Conservation (phyloP, 1,139 yeast species). For the Hyphopichia burtonii region DNA sequence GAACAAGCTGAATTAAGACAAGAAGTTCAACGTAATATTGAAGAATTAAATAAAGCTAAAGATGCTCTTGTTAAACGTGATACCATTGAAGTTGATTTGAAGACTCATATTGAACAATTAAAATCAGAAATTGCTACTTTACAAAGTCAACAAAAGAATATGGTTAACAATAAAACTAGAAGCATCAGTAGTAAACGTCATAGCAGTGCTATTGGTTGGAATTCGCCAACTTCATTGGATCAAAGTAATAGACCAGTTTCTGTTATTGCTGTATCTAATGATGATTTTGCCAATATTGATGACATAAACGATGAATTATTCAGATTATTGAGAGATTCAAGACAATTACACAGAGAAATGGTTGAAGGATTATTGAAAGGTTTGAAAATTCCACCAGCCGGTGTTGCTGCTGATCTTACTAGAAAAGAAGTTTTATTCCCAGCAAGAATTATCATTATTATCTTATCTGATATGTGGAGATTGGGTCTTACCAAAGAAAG, state of each 20-base stretch:
- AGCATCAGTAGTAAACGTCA: slow-evolving; percentile 37
- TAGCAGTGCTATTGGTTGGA: slow-evolving; percentile 41
- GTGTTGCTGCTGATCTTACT: slow-evolving; percentile 78
- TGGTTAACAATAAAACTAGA: slow-evolving; percentile 29
- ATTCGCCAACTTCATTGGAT: slow-evolving; percentile 31
- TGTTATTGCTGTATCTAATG: slow-evolving; percentile 55
- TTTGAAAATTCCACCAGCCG: slow-evolving; percentile 83
- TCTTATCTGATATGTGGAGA: slow-evolving; percentile 98
- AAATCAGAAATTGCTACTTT: slow-evolving; percentile 62
- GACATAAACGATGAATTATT: slow-evolving; percentile 74
- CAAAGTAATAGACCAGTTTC: slow-evolving; percentile 54
- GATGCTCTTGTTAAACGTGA: slow-evolving; percentile 62
- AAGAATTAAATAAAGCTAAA: slow-evolving; percentile 63
- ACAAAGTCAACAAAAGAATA: slow-evolving; percentile 32
- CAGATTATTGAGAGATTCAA: slow-evolving; percentile 74
- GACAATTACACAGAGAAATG: slow-evolving; percentile 77
- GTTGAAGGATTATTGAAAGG: slow-evolving; percentile 86
- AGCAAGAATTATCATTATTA: slow-evolving; percentile 88
- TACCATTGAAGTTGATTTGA: slow-evolving; percentile 67
- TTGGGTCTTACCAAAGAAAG: slow-evolving; percentile 89
- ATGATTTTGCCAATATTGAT: slow-evolving; percentile 58
- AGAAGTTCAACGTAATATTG: slow-evolving; percentile 61
- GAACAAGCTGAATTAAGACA: slow-evolving; percentile 65
- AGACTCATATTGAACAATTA: slow-evolving; percentile 65
- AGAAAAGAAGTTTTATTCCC: slow-evolving; percentile 95